Base-by-base conservation (phyloP, 768 basidiomycete genomes). In the Naganishia kalamii region DNA sequence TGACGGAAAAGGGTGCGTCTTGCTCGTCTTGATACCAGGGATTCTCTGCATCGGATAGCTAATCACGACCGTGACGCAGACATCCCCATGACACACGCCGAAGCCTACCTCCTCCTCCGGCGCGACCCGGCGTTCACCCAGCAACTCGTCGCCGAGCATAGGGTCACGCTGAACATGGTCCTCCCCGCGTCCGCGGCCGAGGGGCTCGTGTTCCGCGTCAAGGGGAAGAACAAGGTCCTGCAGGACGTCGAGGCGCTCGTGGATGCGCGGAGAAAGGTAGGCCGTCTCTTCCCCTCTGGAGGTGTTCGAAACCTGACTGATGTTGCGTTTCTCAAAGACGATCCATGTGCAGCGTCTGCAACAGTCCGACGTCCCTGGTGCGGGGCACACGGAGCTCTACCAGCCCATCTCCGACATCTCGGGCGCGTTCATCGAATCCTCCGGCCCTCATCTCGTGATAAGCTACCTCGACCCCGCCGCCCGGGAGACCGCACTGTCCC, bases 21-120 rank as follows among this genome's bases (percentile, higher is more conserved):
- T n/a, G 43, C 43, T n/a, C 17, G 37, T 40, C 17, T 17, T 17
- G 8, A 7, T 40, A 40, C 37, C 37, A 7, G 37, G n/a, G n/a
- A n/a, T 40, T 40, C 37, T 17, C 37, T 44, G 13, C 43, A 11
- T 11, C 19, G 51, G 33, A 17, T n/a, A n/a, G 32, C 32, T 52
- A 13, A 52, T 17, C 2, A 23, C 7, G 1, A 4, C 19, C 32
- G 10, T 41, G 11, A 5, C 8, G 23, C 30, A 57, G 54, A 57
- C 27, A 57, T 57, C 33, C 54, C 54, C 10, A 57, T 57, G 54
- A 57, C 54, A 1, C 54, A 57, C 19, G 54, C 54, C 54, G 54
- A 57, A 40, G 54, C 54, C 8, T 57, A 57, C 27, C 37, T 57
- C 21, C 37, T 57, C 21, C 54, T 57, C 54, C 35, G 54, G 11